Conservation (phyloP, 192 early-diverging fungal genomes). For the Helicostylum pulchrum region DNA sequence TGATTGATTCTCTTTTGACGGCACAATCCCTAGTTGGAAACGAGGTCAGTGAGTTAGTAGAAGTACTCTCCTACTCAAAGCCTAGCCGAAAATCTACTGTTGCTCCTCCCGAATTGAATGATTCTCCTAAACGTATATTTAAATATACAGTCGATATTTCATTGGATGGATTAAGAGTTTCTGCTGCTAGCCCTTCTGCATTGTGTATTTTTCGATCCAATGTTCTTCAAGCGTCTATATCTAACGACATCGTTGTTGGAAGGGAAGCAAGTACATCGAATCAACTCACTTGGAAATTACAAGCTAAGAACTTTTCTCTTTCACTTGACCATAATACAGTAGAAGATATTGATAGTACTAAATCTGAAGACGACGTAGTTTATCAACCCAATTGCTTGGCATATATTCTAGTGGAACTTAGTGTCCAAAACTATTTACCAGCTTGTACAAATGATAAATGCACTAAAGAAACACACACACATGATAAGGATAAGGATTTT, state of each 20-base stretch:
- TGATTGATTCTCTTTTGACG: slow-evolving; percentile 78
- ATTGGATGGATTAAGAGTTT: slow-evolving; percentile 56
- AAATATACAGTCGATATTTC: slow-evolving; percentile 58
- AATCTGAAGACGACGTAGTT: slow-evolving; percentile 37
- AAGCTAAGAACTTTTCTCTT: slow-evolving; percentile 53
- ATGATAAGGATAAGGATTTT: slow-evolving; percentile 5
- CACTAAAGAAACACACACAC: background rate
- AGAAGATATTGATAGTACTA: slow-evolving; percentile 8
- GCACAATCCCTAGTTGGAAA: slow-evolving; percentile 69
- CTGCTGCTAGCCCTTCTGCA: slow-evolving; percentile 59
- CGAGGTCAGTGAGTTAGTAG: slow-evolving; percentile 73
- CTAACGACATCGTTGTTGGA: slow-evolving; percentile 35
- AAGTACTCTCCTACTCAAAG: slow-evolving; percentile 48
- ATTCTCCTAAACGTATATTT: background rate
- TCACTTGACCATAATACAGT: slow-evolving; percentile 51
- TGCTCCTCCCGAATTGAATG: background rate
- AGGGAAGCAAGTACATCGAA: background rate
- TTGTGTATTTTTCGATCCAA: slow-evolving; percentile 58
- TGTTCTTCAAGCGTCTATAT: slow-evolving; percentile 54
- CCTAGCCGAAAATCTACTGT: slow-evolving; percentile 21
- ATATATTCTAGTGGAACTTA: slow-evolving; percentile 62
- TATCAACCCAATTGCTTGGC: slow-evolving; percentile 51
- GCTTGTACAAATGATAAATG: background rate
- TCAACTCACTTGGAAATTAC: slow-evolving; percentile 48
- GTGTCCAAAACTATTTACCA: slow-evolving; percentile 52